These are phyloP conservation scores for Paramecium pentaurelia DNA, from an alignment of 73 alveolate species.

Conservation along the genomic window DNA sequence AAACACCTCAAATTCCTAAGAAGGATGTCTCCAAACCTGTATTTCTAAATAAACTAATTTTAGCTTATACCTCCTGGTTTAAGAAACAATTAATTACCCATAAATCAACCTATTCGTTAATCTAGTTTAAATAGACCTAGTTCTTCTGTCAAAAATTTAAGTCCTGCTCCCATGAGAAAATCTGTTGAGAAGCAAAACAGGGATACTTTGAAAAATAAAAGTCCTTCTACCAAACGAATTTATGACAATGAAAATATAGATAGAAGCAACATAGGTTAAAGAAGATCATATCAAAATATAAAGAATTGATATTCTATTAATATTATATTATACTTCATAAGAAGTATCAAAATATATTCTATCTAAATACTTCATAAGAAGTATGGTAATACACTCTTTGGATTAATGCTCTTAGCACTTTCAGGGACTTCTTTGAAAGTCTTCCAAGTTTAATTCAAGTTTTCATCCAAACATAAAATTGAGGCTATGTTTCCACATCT, in stretches of 20 bases:
- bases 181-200: background rate
- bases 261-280: background rate
- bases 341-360: constrained; percentile 48
- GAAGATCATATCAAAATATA: background rate
- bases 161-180: background rate
- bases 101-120: background rate
- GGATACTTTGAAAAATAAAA: background rate
- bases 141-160: background rate
- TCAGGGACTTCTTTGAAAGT: constrained; percentile 68
- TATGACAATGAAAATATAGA: background rate
- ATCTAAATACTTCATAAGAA: constrained; percentile 60
- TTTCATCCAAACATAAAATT: constrained; percentile 77
- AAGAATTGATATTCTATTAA: background rate
- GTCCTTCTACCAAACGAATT: background rate
- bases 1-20: too few relatives aligned
- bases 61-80: too few relatives aligned
- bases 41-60: too few relatives aligned
- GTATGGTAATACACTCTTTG: constrained; percentile 69
- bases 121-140: background rate
- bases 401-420: constrained; percentile 66
- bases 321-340: background rate
- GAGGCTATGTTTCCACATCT: constrained; percentile 96
- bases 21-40: too few relatives aligned
- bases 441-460: constrained; percentile 76
- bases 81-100: background rate